Conservation (phyloP, 2,329 filamentous ascomycete species). For the Elsinoe necatrix region DNA sequence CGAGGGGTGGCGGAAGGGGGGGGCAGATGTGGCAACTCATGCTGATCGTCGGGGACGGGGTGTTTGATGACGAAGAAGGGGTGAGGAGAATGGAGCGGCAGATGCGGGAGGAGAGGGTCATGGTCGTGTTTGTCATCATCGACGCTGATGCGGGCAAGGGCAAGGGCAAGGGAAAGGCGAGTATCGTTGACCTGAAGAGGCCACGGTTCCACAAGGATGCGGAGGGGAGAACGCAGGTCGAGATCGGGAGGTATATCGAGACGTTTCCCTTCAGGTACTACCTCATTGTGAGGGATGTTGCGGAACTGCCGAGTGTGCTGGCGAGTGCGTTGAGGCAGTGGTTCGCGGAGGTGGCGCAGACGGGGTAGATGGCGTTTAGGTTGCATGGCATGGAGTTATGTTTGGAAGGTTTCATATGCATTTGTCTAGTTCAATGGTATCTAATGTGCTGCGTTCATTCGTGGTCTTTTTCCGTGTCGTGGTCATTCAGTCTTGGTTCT, state of each 20-base stretch:
- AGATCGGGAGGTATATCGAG: slow-evolving; percentile 86
- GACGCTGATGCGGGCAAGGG: slow-evolving; percentile 49
- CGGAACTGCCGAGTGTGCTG: slow-evolving; percentile 81
- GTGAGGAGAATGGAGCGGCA: slow-evolving; percentile 76
- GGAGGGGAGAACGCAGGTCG: slow-evolving; percentile 57
- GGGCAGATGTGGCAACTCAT: slow-evolving; percentile 90
- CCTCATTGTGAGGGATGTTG: slow-evolving; percentile 82
- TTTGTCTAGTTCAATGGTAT: not conserved
- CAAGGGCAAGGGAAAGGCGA: slow-evolving; percentile 42
- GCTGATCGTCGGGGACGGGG: slow-evolving; percentile 85
- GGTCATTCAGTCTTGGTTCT: too few species aligned
- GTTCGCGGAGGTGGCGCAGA: slow-evolving; percentile 67
- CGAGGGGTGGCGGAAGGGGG: slow-evolving; percentile 44
- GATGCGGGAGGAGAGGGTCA: slow-evolving; percentile 87
- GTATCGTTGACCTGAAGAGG: slow-evolving; percentile 81
- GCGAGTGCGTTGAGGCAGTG: slow-evolving; percentile 85
- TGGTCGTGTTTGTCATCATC: slow-evolving; percentile 97
- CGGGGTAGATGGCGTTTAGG: slow-evolving; percentile 17
- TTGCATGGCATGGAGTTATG: not conserved
- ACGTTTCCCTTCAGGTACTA: slow-evolving; percentile 97
- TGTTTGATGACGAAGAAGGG: slow-evolving; percentile 80
- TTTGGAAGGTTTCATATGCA: not conserved
- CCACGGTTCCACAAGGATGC: slow-evolving; percentile 68
- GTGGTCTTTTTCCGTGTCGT: too few species aligned
- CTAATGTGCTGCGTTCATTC: not conserved